These are phyloP conservation scores for Alternaria alternata DNA, from an alignment of 2,329 filamentous ascomycete genomes.

Conservation along the genomic window DNA sequence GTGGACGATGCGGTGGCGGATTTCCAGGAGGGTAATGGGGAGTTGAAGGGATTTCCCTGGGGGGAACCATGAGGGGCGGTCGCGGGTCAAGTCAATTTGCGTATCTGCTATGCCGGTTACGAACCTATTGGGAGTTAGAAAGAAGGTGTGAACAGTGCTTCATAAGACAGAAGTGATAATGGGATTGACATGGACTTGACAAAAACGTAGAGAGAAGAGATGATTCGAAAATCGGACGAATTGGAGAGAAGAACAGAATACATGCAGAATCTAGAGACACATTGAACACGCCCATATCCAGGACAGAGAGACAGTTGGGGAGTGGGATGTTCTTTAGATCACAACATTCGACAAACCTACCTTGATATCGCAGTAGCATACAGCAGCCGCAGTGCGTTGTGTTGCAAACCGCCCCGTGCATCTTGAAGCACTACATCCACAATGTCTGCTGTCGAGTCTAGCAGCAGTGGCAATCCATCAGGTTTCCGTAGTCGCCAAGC, in stretches of 20 bases:
- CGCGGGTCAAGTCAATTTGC: slow-evolving; percentile 49
- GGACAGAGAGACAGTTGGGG: background rate
- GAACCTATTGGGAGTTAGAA: slow-evolving; percentile 62
- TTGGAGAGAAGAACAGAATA: background rate
- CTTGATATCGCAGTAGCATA: slow-evolving; percentile 79
- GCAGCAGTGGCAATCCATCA: slow-evolving; percentile 71
- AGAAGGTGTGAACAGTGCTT: background rate
- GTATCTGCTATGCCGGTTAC: slow-evolving; percentile 82
- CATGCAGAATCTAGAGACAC: background rate
- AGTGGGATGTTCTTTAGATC: background rate
- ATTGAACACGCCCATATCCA: background rate
- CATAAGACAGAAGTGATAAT: background rate
- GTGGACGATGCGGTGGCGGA: slow-evolving; percentile 89
- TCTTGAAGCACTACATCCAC: slow-evolving; percentile 74
- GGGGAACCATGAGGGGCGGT: slow-evolving; percentile 38
- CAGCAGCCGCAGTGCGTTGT: slow-evolving; percentile 70
- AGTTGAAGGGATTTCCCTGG: slow-evolving; percentile 32
- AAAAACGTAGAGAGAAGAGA: background rate
- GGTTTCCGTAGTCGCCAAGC: slow-evolving; percentile 44
- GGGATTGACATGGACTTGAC: background rate
- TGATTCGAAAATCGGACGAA: background rate
- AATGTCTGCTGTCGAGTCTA: slow-evolving; percentile 80
- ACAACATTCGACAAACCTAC: slow-evolving; percentile 50
- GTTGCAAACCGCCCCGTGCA: slow-evolving; percentile 55
- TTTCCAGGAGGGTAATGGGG: slow-evolving; percentile 81